A percentile compares a stretch with the other conserved stretches of the same genome.
Conservation (phyloP, 1,284 basidiomycete species). For the Neonothopanus nambi region DNA sequence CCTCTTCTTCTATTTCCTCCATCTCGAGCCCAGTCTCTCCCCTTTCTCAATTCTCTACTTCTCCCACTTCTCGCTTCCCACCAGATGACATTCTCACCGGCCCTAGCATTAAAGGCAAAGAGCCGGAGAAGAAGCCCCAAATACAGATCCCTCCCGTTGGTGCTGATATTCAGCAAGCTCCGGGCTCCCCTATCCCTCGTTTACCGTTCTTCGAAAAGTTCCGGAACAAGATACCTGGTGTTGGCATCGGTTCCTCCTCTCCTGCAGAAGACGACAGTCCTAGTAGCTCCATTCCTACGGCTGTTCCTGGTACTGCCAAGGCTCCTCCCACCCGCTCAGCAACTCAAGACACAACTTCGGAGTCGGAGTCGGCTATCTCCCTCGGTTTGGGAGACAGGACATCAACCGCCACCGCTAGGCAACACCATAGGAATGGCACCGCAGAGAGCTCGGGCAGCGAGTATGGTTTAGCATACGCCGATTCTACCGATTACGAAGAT, state of each 20-base stretch:
- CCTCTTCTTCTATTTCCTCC: slow-evolving; percentile 39
- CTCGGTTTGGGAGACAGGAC: background rate
- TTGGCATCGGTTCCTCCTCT: slow-evolving; percentile 23
- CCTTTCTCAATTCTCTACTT: slow-evolving; percentile 34
- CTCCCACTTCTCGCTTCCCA: slow-evolving; percentile 2
- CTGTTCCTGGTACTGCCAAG: background rate
- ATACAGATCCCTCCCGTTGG: background rate
- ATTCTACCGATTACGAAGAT: slow-evolving; percentile 42
- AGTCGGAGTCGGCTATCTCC: background rate
- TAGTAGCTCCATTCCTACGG: background rate
- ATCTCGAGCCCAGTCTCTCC: slow-evolving; percentile 44
- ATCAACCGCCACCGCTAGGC: slow-evolving; percentile 15
- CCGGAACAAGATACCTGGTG: slow-evolving; percentile 33
- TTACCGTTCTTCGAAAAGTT: slow-evolving; percentile 43
- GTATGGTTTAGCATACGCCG: slow-evolving; percentile 50
- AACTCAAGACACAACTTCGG: background rate
- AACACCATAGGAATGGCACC: slow-evolving; percentile 28
- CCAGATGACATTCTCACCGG: background rate
- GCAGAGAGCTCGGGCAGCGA: slow-evolving; percentile 32
- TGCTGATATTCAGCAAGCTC: slow-evolving; percentile 9
- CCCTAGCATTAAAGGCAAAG: slow-evolving; percentile 3
- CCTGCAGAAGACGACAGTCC: slow-evolving; percentile 11
- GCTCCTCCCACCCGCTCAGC: slow-evolving; percentile 4
- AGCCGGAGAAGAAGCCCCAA: slow-evolving; percentile 1
- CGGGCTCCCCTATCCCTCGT: no score